These are phyloP conservation scores for Aphanoascus verrucosus DNA, from an alignment of 2,329 filamentous ascomycete genomes.

Conservation along the genomic window DNA sequence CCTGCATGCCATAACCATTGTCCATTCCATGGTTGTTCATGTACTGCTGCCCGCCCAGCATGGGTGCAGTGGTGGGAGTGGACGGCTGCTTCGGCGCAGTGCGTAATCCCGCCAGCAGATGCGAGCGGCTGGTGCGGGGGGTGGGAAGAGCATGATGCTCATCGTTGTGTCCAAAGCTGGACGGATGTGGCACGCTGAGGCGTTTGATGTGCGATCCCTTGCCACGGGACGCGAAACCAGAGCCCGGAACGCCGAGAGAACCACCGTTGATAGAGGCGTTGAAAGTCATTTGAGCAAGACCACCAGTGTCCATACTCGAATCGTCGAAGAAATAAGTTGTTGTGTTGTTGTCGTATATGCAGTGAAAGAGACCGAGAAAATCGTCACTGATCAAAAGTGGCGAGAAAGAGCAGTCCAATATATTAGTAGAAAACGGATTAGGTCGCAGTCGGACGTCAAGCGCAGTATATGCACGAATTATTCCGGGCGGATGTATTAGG, in stretches of 20 bases:
- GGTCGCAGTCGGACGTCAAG: not conserved
- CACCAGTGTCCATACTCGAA: constrained; percentile 73
- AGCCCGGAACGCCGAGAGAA: constrained; percentile 63
- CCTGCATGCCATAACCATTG: constrained; percentile 35
- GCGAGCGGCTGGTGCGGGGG: constrained; percentile 86
- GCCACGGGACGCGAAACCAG: constrained; percentile 74
- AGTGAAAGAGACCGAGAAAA: not conserved
- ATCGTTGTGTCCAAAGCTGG: constrained; percentile 58
- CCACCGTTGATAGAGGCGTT: constrained; percentile 58
- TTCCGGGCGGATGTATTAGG: constrained; percentile 2
- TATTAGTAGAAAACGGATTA: constrained; percentile 6
- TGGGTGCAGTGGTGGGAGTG: constrained; percentile 56
- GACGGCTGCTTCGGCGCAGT: constrained; percentile 82
- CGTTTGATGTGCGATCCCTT: constrained; percentile 85
- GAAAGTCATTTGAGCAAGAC: constrained; percentile 99
- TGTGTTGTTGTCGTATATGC: constrained; percentile 1
- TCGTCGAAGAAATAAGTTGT: constrained; percentile 18
- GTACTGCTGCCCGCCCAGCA: constrained; percentile 38
- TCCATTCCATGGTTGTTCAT: constrained; percentile 21
- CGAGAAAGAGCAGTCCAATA: not conserved
- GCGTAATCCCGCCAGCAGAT: constrained; percentile 82
- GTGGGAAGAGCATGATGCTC: constrained; percentile 60
- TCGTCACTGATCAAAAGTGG: not conserved
- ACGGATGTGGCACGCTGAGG: constrained; percentile 61
- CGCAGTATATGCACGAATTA: constrained; percentile 3